Conservation (phyloP, 805 yeast genomes). For the Millerozyma miso region DNA sequence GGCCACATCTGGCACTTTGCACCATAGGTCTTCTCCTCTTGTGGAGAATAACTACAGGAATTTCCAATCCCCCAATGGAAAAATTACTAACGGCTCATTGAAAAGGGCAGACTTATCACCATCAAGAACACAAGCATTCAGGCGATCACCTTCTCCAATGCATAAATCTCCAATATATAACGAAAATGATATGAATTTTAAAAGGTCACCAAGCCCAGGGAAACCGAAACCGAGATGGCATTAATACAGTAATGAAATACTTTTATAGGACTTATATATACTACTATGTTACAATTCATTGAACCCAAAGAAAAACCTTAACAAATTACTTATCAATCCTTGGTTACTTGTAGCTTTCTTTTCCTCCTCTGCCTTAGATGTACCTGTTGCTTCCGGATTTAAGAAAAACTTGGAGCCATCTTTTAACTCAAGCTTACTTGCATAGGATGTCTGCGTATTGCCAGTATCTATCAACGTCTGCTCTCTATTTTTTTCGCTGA, state of each 20-base stretch:
- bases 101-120: conserved; percentile 1
- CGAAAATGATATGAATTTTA: conserved; percentile 10
- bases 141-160: conserved; percentile 1
- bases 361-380: conserved; percentile 13
- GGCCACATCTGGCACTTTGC: not conserved
- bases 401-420: conserved; percentile 38
- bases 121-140: not conserved
- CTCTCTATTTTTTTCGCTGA: conserved; percentile 1
- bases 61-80: conserved; percentile 6
- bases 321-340: conserved; percentile 28
- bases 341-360: conserved; percentile 25
- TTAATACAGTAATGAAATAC: not conserved
- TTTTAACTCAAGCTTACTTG: conserved; percentile 32
- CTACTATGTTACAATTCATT: conserved; percentile 30
- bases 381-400: conserved; percentile 19
- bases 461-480: conserved; percentile 1
- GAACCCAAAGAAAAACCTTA: conserved; percentile 39
- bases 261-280: no score
- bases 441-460: conserved; percentile 16
- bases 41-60: not conserved
- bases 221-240: conserved; percentile 9
- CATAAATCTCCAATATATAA: not conserved
- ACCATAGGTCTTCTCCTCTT: conserved; percentile 1
- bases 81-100: not conserved
- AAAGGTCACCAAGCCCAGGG: conserved; percentile 3